These are phyloP conservation scores for Fusarium secorum DNA, from an alignment of 2,329 filamentous ascomycete genomes.

Conservation along the genomic window DNA sequence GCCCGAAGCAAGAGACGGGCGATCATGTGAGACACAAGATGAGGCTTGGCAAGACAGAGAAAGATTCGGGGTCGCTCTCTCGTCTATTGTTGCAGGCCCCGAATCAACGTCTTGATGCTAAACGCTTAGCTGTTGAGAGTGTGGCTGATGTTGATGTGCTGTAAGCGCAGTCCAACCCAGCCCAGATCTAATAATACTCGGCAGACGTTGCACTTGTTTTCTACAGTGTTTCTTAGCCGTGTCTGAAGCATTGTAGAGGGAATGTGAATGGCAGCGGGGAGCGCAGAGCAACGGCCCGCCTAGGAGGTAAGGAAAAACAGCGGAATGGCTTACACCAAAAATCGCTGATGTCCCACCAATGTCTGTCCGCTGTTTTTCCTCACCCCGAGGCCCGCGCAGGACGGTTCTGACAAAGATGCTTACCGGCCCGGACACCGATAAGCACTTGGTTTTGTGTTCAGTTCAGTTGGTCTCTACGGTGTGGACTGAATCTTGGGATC, in stretches of 20 bases:
- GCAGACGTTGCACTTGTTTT: not conserved
- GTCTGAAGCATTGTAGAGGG: not conserved
- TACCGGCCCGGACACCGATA: not conserved
- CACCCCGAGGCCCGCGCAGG: no score
- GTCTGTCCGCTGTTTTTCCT: no score
- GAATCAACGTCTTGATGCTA: not conserved
- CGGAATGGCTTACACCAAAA: no score
- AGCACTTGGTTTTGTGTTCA: not conserved
- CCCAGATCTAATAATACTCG: conserved; percentile 19
- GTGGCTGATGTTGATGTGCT: conserved; percentile 3
- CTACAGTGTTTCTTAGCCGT: not conserved
- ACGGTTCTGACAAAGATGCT: not conserved
- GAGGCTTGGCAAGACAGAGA: conserved; percentile 3
- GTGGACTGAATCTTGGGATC: not conserved
- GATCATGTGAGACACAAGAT: conserved; percentile 2
- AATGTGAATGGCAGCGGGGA: not conserved
- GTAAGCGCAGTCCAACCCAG: not conserved
- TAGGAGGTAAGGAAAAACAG: no score
- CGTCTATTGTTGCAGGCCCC: not conserved
- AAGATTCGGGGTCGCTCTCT: not conserved
- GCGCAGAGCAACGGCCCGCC: conserved; percentile 15
- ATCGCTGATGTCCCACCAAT: no score
- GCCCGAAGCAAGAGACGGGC: not conserved
- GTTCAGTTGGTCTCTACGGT: not conserved
- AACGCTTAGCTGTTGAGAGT: not conserved